Percentiles rank a stretch among this genome's conserved stretches.
Evolutionary conservation across 257 asterid species (phyloP).

Genomic region (Przewalskia tangutica): DNA sequence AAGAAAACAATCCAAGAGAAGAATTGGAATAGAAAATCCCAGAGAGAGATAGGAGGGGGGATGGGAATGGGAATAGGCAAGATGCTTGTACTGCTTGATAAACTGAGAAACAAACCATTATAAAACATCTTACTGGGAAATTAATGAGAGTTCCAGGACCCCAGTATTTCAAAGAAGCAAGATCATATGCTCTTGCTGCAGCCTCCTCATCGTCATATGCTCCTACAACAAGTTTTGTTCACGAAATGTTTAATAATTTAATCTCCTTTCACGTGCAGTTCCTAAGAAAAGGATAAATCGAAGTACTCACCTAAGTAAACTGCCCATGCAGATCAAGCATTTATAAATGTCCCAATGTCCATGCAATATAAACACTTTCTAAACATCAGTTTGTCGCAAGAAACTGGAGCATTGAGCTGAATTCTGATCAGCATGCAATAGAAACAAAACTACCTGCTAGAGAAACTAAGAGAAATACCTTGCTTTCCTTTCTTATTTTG

Average conservation of each 20-base stretch:
- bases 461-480: conserved; percentile 36
- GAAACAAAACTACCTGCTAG: neutral
- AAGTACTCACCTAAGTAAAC: conserved; percentile 90
- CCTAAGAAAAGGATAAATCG: conserved; percentile 8
- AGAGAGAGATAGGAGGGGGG: neutral
- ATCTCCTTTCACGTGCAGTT: neutral
- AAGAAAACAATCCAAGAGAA: neutral
- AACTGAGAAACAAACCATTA: neutral
- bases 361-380: conserved; percentile 18
- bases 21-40: neutral
- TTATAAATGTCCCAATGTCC: conserved; percentile 18
- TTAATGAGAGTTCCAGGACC: conserved; percentile 98
- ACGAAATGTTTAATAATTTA: conserved; percentile 11
- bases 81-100: neutral
- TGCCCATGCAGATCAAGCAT: conserved; percentile 35
- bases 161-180: conserved; percentile 96
- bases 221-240: conserved; percentile 34
- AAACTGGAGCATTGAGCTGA: conserved; percentile 9
- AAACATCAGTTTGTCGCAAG: conserved; percentile 25
- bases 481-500: conserved; percentile 98
- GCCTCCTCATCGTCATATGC: conserved; percentile 99
- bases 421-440: conserved; percentile 4
- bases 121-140: conserved; percentile 62
- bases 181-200: conserved; percentile 99
- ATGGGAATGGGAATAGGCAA: neutral